A percentile compares a stretch with the other conserved stretches of the same genome.
These are phyloP conservation scores for Phoma herbarum DNA, from an alignment of 2,329 filamentous ascomycete genomes.

Conservation along the genomic window DNA sequence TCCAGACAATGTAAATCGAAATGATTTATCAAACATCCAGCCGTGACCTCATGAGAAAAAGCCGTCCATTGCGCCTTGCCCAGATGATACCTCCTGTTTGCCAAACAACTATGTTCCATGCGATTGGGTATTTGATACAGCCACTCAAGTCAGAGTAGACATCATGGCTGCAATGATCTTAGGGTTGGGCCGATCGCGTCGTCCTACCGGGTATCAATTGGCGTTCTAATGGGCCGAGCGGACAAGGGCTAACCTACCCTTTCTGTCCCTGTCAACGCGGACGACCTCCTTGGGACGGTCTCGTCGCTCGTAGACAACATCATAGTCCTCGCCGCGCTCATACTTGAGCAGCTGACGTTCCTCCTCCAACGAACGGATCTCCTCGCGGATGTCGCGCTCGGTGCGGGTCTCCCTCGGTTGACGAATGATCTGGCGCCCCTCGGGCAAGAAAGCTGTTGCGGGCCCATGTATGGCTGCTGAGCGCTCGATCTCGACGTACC, in stretches of 20 bases:
- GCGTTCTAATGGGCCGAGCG: slow-evolving; percentile 69
- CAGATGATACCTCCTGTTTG: not conserved
- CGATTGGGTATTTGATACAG: not conserved
- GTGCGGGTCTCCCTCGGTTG: slow-evolving; percentile 40
- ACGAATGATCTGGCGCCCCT: slow-evolving; percentile 38
- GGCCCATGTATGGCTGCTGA: slow-evolving; percentile 58
- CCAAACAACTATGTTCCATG: not conserved
- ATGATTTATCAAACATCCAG: slow-evolving; percentile 12
- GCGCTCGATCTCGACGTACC: slow-evolving; percentile 56
- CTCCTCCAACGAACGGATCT: slow-evolving; percentile 75
- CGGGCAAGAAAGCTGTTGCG: slow-evolving; percentile 60
- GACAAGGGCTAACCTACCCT: slow-evolving; percentile 93
- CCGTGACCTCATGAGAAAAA: slow-evolving; percentile 10
- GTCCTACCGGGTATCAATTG: slow-evolving; percentile 50
- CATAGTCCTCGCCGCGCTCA: slow-evolving; percentile 67
- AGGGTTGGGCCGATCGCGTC: slow-evolving; percentile 50
- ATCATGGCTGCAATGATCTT: slow-evolving; percentile 57
- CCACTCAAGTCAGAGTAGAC: slow-evolving; percentile 51
- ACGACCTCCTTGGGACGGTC: slow-evolving; percentile 64
- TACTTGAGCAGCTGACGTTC: slow-evolving; percentile 67
- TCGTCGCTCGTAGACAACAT: slow-evolving; percentile 69
- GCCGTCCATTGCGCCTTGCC: not conserved
- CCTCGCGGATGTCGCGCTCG: slow-evolving; percentile 73
- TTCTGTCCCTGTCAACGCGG: slow-evolving; percentile 86
- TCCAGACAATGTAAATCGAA: not conserved